Percentiles rank a stretch among this genome's conserved stretches.
These are phyloP conservation scores for Sphaerulina musiva DNA, from an alignment of 2,329 filamentous ascomycete species.

Conservation along the genomic window DNA sequence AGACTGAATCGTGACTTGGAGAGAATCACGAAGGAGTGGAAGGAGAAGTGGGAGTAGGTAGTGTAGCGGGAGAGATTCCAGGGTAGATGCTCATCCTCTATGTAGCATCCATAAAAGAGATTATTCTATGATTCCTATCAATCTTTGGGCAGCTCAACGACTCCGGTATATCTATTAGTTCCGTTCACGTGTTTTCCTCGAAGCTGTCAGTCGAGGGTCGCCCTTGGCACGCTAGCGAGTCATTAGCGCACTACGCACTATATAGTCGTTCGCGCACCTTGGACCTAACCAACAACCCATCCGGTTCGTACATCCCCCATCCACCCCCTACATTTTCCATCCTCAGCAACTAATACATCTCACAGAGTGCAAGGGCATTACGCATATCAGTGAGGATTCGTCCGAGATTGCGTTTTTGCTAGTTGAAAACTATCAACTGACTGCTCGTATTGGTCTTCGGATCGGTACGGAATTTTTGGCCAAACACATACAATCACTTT, in stretches of 20 bases:
- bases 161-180: too few species aligned
- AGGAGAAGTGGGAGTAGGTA: slow-evolving; percentile 42
- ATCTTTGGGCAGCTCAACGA: too few species aligned
- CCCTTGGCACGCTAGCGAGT: background rate
- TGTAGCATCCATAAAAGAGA: too few species aligned
- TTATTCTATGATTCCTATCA: too few species aligned
- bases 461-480: slow-evolving; percentile 75
- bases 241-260: background rate
- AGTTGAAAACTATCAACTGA: slow-evolving; percentile 80
- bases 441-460: slow-evolving; percentile 65
- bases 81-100: too few species aligned
- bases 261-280: too few species aligned
- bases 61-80: too few species aligned
- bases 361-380: slow-evolving; percentile 73
- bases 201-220: too few species aligned
- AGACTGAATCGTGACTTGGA: slow-evolving; percentile 49
- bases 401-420: slow-evolving; percentile 85
- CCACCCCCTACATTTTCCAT: background rate
- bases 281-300: background rate
- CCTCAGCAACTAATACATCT: slow-evolving; percentile 44
- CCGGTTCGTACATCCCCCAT: background rate
- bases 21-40: slow-evolving; percentile 47
- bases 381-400: slow-evolving; percentile 79
- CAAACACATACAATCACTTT: slow-evolving; percentile 4
- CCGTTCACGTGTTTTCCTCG: too few species aligned